These are phyloP conservation scores for Cryomyces antarcticus DNA, from an alignment of 495 filamentous ascomycete species.

Conservation along the genomic window DNA sequence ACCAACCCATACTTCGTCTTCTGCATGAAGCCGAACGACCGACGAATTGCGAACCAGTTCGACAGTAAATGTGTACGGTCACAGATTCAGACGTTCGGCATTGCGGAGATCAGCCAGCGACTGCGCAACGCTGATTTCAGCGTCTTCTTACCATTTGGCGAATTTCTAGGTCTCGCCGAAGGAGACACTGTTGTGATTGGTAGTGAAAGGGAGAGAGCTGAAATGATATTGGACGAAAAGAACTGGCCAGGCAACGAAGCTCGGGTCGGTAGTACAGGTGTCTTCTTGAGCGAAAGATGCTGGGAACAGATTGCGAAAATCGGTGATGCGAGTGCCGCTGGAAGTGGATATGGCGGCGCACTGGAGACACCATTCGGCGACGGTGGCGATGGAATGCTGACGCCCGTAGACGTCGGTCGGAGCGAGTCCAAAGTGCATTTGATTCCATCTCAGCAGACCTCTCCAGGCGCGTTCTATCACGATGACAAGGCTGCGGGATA, in stretches of 20 bases:
- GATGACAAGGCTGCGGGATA: conserved; percentile 57
- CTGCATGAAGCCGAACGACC: conserved; percentile 92
- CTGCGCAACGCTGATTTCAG: conserved; percentile 87
- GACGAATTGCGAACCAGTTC: conserved; percentile 93
- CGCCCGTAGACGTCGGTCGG: conserved; percentile 25
- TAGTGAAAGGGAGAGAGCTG: conserved; percentile 81
- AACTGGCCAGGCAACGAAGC: conserved; percentile 87
- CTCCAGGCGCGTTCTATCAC: conserved; percentile 38
- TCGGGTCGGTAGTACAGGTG: conserved; percentile 70
- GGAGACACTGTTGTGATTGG: conserved; percentile 67
- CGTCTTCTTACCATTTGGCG: conserved; percentile 83
- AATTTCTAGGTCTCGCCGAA: conserved; percentile 80
- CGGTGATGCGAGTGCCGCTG: conserved; percentile 32
- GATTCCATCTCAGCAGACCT: conserved; percentile 36
- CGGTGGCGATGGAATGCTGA: conserved; percentile 22
- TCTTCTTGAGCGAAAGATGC: conserved; percentile 87
- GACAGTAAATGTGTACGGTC: conserved; percentile 94
- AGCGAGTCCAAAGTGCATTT: conserved; percentile 52
- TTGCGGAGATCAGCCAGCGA: conserved; percentile 89
- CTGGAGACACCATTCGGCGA: conserved; percentile 24
- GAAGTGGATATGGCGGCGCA: conserved; percentile 7
- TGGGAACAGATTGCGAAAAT: conserved; percentile 78
- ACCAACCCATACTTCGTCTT: conserved; percentile 92
- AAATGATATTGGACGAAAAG: conserved; percentile 71
- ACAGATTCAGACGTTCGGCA: conserved; percentile 87